phyloP scores from a whole-genome alignment of 495 filamentous ascomycete genomes.

The Staphylotrichum longicolle region DNA sequence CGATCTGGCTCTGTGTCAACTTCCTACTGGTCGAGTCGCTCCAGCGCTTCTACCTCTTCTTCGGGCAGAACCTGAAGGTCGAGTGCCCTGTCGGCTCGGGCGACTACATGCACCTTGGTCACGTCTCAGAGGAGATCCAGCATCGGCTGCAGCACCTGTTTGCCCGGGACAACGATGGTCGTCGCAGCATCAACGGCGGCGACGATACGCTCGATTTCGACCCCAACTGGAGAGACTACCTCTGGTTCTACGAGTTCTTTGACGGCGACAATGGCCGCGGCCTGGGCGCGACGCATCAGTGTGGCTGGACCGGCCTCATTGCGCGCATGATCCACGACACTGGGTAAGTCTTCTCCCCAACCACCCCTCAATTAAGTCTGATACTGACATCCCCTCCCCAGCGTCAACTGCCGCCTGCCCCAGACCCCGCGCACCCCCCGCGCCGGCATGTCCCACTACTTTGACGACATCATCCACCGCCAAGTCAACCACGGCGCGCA shows the following conservation, averaged over 20 bases:
- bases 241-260: conserved; percentile 98
- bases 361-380: conserved; percentile 7
- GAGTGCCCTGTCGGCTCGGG: conserved; percentile 94
- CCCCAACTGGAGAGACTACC: conserved; percentile 84
- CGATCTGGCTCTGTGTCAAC: conserved; percentile 95
- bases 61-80: conserved; percentile 80
- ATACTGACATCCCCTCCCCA: conserved; percentile 36
- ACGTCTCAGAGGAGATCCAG: conserved; percentile 95
- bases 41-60: conserved; percentile 92
- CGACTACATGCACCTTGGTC: conserved; percentile 91
- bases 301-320: conserved; percentile 95
- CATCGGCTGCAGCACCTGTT: conserved; percentile 93
- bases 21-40: conserved; percentile 91
- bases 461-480: conserved; percentile 82
- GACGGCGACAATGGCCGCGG: conserved; percentile 89
- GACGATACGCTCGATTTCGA: conserved; percentile 86
- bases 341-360: conserved; percentile 56
- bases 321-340: conserved; percentile 97
- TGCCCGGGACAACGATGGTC: conserved; percentile 75
- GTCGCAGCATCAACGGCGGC: conserved; percentile 78
- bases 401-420: conserved; percentile 85
- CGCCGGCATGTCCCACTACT: conserved; percentile 83
- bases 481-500: conserved; percentile 34
- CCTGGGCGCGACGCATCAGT: conserved; percentile 90
- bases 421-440: conserved; percentile 88